Base-by-base conservation (phyloP, 192 early-diverging fungal species). In the Rhizophlyctis rosea region DNA sequence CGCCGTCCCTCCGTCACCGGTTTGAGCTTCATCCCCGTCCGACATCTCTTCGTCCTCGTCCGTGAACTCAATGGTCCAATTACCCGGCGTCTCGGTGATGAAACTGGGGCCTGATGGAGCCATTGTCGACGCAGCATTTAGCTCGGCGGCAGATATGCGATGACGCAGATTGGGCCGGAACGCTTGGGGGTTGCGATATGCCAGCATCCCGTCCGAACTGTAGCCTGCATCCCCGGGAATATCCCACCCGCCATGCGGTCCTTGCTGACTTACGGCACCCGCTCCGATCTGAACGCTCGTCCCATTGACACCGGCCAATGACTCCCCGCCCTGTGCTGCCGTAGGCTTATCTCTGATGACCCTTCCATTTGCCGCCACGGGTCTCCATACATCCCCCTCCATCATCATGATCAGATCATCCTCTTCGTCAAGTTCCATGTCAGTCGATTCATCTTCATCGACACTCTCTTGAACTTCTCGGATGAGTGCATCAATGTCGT, bases 11-110 rank as follows among this genome's bases (percentile, higher is more conserved):
- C 47, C n/a, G 13, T n/a, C 21, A 35, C 14, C 30, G n/a, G 4
- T 28, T 5, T 50, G 31, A 34, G 25, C 53, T 4, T 51, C 39
- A 7, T 68, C 59, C 0, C 18, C 39, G 39, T 7, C 9, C 39
- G 7, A 7, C 39, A 39, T 52, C n/a, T 65, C 63, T 7, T 57
- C 29, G 14, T 50, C 48, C 50, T 48, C 51, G 30, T 68, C 67
- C 27, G 53, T 62, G 9, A 68, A 36, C 16, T 68, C 59, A 32
- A 68, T 68, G 18, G 61, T 51, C 39, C 44, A 54, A 30, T 62
- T 61, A 0, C n/a, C 30, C 14, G 34, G 59, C 4, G 33, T 29
- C 28, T 68, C 59, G 11, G 21, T 21, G 32, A 68, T 54, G 11
- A 67, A 32, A 24, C 29, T 28, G 23, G 64, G 13, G 39, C 13